Evolutionary conservation across 176 grass and related monocot genomes (phyloP).

Genomic region (Poa pratensis): DNA sequence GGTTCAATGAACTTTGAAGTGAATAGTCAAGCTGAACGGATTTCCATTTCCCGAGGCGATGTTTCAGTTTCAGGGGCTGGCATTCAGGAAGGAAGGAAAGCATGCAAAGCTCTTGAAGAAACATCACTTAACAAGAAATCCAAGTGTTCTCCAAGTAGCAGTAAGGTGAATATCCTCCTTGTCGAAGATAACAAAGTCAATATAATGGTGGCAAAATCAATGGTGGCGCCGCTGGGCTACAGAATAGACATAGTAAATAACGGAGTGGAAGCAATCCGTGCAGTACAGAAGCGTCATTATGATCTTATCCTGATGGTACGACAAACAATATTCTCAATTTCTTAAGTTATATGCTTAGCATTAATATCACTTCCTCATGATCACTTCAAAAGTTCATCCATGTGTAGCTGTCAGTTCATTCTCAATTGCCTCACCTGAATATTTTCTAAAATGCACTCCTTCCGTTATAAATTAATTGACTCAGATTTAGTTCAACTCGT

Average conservation of each 20-base stretch:
- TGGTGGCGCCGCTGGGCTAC: slow-evolving; percentile 81
- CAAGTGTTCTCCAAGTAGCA: slow-evolving; percentile 45
- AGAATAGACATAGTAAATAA: slow-evolving; percentile 83
- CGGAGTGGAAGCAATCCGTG: slow-evolving; percentile 77
- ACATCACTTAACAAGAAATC: slow-evolving; percentile 54
- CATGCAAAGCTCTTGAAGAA: slow-evolving; percentile 38
- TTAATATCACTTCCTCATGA: slow-evolving; percentile 11
- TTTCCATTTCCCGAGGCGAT: slow-evolving; percentile 54
- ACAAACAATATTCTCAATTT: slow-evolving; percentile 31
- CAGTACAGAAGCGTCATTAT: slow-evolving; percentile 67
- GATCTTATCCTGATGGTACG: slow-evolving; percentile 95
- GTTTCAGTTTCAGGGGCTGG: slow-evolving; percentile 47
- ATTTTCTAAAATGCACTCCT: slow-evolving; percentile 10
- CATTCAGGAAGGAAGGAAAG: slow-evolving; percentile 37
- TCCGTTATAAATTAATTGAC: no score
- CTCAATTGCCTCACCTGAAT: slow-evolving; percentile 19
- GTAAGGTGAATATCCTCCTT: slow-evolving; percentile 69
- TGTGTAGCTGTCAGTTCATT: slow-evolving; percentile 34
- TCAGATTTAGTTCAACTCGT: no score
- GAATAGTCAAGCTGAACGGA: slow-evolving; percentile 50
- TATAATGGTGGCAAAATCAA: slow-evolving; percentile 91
- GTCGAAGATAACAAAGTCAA: slow-evolving; percentile 95
- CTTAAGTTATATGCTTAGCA: slow-evolving; percentile 28
- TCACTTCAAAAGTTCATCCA: slow-evolving; percentile 27
- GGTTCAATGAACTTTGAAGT: slow-evolving; percentile 40